Evolutionary conservation across 345 rosid genomes (phyloP).

Genomic region (Eucalyptus marginata): DNA sequence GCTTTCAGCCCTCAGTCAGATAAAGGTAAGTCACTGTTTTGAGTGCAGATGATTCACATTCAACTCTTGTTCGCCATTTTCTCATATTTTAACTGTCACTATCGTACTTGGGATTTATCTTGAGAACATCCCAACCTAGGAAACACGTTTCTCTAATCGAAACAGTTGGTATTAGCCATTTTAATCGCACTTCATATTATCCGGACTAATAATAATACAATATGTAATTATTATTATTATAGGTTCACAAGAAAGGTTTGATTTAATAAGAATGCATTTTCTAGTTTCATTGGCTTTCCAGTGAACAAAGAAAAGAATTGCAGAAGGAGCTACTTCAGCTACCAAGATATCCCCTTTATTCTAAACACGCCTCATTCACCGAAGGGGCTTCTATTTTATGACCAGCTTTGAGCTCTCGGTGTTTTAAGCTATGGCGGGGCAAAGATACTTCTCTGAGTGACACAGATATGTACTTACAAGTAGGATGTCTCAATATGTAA

Average conservation of each 20-base stretch:
- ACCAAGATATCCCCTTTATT: not conserved
- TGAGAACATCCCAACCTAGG: not conserved
- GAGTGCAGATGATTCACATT: not conserved
- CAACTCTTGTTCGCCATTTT: not conserved
- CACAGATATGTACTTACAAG: not conserved
- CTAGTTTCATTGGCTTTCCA: not conserved
- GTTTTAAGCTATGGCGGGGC: not conserved
- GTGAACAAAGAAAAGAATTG: not conserved
- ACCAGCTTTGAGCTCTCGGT: not conserved
- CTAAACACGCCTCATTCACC: not conserved
- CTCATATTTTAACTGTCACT: not conserved
- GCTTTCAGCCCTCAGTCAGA: conserved; percentile 78
- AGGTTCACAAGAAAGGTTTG: not conserved
- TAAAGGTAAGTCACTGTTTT: conserved; percentile 38
- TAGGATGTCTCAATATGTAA: not conserved
- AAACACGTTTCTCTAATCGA: not conserved
- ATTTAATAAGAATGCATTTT: not conserved
- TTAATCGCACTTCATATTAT: not conserved
- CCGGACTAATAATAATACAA: not conserved
- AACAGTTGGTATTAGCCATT: not conserved
- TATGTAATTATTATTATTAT: not conserved
- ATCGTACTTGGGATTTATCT: not conserved
- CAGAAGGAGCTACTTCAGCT: not conserved
- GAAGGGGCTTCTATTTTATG: not conserved
- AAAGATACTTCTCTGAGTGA: not conserved